These are phyloP conservation scores for Suillus subaureus DNA, from an alignment of 768 basidiomycete genomes.

Conservation along the genomic window DNA sequence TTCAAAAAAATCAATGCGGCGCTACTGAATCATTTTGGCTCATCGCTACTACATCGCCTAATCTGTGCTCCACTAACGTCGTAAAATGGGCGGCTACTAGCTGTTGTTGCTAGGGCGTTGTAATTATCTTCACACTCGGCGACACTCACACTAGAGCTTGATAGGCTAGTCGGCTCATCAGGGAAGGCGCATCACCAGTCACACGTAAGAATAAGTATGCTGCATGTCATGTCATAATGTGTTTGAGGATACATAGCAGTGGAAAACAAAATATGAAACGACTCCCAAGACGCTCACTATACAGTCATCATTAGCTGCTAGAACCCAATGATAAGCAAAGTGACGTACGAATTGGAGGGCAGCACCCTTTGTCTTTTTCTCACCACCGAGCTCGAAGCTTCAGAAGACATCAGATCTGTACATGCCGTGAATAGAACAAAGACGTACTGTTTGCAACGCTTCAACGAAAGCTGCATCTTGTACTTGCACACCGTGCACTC, in stretches of 20 bases:
- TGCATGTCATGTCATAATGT: conserved; percentile 32
- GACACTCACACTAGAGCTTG: background rate
- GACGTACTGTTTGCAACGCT: conserved; percentile 99
- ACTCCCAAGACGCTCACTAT: conserved; percentile 25
- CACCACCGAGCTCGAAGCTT: conserved; percentile 99
- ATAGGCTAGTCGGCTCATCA: background rate
- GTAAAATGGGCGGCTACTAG: background rate
- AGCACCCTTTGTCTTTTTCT: conserved; percentile 99
- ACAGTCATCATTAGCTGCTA: background rate
- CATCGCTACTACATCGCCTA: background rate
- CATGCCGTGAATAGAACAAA: background rate
- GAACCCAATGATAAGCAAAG: background rate
- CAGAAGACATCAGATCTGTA: conserved; percentile 5
- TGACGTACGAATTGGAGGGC: conserved; percentile 88
- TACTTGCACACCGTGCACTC: conserved; percentile 99
- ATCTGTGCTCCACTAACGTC: background rate
- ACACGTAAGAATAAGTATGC: conserved; percentile 18
- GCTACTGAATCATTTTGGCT: background rate
- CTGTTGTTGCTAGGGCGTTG: background rate
- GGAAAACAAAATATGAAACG: conserved; percentile 18
- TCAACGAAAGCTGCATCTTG: conserved; percentile 94
- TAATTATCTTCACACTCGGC: background rate
- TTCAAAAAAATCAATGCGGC: conserved; percentile 3
- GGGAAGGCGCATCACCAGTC: background rate
- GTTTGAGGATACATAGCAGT: conserved; percentile 28